phyloP scores from a whole-genome alignment of 1,284 basidiomycete species.

The Stereum hirsutum region DNA sequence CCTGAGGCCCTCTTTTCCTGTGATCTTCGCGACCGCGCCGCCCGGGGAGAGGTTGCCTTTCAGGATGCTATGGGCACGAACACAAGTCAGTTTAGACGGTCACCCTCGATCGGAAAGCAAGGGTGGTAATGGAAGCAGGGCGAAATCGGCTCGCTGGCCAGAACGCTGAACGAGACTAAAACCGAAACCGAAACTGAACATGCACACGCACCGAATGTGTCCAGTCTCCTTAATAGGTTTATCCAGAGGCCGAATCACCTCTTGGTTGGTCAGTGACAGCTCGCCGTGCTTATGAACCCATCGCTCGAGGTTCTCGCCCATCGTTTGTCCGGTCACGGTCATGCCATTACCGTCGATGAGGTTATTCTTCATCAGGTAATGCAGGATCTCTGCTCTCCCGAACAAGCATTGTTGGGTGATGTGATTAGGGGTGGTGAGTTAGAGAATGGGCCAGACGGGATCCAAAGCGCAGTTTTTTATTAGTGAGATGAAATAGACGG shows the following conservation, averaged over 20 bases:
- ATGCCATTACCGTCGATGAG: slow-evolving; percentile 79
- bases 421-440: too few relatives aligned
- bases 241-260: slow-evolving; percentile 77
- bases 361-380: slow-evolving; percentile 75
- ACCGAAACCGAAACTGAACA: too few relatives aligned
- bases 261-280: slow-evolving; percentile 55
- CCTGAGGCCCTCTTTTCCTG: slow-evolving; percentile 83
- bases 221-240: slow-evolving; percentile 86
- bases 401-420: too few relatives aligned
- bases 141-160: too few relatives aligned
- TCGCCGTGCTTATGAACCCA: slow-evolving; percentile 78
- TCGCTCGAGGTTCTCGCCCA: slow-evolving; percentile 82
- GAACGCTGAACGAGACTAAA: too few relatives aligned
- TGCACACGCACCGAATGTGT: slow-evolving; percentile 67
- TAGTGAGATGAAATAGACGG: too few relatives aligned
- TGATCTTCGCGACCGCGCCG: slow-evolving; percentile 91
- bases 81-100: too few relatives aligned
- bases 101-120: too few relatives aligned
- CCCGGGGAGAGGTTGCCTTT: slow-evolving; percentile 88
- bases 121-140: too few relatives aligned
- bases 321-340: slow-evolving; percentile 82
- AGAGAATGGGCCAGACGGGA: too few relatives aligned
- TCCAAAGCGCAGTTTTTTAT: too few relatives aligned
- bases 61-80: slow-evolving; percentile 43
- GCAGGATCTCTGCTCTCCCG: slow-evolving; percentile 75